Evolutionary conservation across 768 basidiomycete species (phyloP).

Genomic region (Cyathus striatus): DNA sequence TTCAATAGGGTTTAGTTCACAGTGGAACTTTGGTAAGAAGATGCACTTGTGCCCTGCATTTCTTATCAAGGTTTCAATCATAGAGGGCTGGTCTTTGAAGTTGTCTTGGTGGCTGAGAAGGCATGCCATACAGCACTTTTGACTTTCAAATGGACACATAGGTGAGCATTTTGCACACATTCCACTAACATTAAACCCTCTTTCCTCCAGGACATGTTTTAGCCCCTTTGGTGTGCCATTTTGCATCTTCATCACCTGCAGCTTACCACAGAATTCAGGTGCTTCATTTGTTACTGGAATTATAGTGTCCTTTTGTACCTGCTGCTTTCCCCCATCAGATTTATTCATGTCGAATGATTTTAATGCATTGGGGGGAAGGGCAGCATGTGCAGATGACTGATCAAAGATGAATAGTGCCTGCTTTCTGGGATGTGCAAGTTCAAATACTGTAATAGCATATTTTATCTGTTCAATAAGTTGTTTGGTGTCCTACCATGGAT

Average conservation of each 20-base stretch:
- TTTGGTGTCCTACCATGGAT: constrained; percentile 25
- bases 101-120: constrained; percentile 20
- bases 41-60: too few species aligned
- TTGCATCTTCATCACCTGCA: constrained; percentile 22
- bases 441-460: constrained; percentile 22
- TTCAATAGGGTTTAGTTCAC: constrained; percentile 33
- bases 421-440: constrained; percentile 17
- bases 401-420: constrained; percentile 24
- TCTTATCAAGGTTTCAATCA: too few species aligned
- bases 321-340: constrained; percentile 22
- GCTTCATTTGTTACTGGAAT: constrained; percentile 23
- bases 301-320: constrained; percentile 16
- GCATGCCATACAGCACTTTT: constrained; percentile 20
- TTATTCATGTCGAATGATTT: constrained; percentile 27
- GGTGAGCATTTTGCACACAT: constrained; percentile 23
- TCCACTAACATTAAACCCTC: constrained; percentile 24
- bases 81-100: too few species aligned
- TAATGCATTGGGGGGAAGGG: constrained; percentile 21
- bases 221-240: constrained; percentile 22
- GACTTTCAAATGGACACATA: constrained; percentile 22
- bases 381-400: constrained; percentile 27
- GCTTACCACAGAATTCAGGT: constrained; percentile 10
- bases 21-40: too few species aligned
- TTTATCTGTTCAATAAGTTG: constrained; percentile 21
- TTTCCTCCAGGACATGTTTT: constrained; percentile 21